Evolutionary conservation across 2,329 filamentous ascomycete species (phyloP), one percentile per base, ranked within the genome.

Genomic region (Ascosphaera apis): DNA sequence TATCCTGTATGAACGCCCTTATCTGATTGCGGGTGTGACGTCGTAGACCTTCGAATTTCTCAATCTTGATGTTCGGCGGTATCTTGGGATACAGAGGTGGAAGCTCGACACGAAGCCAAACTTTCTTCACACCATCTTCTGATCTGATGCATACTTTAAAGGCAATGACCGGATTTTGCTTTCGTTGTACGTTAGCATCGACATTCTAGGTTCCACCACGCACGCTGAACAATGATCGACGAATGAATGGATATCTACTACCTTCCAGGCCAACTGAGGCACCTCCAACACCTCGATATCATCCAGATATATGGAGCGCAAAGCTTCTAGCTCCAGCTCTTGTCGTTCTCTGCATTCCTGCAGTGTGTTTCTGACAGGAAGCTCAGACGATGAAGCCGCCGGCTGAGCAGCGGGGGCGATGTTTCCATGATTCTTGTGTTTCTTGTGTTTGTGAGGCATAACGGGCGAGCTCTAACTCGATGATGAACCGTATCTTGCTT

Each of bases 41-140:
- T 31, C 72, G 72, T 37, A 92, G 60, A 32, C 67, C 63, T 17
- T 64, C 61, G 31, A 72, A 58, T 37, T 72, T 63, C 43, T 78
- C 75, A 32, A 91, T 50, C 3, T 66, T 71, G 11, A 92, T 57
- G 8, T 81, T 59, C 1, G 84, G 84, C 1, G 72, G 60, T 1
- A 82, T 78, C 50, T 81, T 91, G 3, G 86, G 88, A 52, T 95
- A 95, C 1, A 84, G 91, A 4, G 83, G 78, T 6, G 82, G 88
- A 44, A 95, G 62, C 38, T 79, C 75, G 36, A 91, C 81, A 34
- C 69, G 66, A n/a, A 95, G 57, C 2, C 70, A 72, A 28, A 83
- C 63, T 17, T 65, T 66, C n/a, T n/a, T n/a, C n/a, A n/a, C n/a
- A n/a, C n/a, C n/a, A n/a, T n/a, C n/a, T n/a, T n/a, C n/a, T n/a